Evolutionary conservation across 2,329 filamentous ascomycete species (phyloP).

Genomic region (Claviceps digitariae): DNA sequence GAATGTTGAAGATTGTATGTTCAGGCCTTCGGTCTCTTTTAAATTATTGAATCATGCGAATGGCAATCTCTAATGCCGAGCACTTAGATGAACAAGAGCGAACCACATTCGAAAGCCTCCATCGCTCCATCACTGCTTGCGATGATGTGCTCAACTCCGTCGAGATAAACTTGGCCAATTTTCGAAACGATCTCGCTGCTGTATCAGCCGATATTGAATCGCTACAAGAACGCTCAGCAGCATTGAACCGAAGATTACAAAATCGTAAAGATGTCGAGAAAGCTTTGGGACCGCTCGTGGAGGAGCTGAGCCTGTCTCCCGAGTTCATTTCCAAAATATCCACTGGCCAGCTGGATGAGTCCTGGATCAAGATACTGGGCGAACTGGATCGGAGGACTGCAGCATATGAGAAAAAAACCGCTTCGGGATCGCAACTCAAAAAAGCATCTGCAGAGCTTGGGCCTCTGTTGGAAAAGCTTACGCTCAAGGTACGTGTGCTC

Average conservation of each 20-base stretch:
- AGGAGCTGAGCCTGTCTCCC: slow-evolving; percentile 82
- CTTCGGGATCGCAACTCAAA: slow-evolving; percentile 44
- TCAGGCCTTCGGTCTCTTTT: not conserved
- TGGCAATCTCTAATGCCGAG: not conserved
- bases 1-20: slow-evolving; percentile 59
- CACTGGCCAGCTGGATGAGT: slow-evolving; percentile 79
- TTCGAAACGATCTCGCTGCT: slow-evolving; percentile 80
- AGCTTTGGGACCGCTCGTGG: slow-evolving; percentile 73
- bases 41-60: not conserved
- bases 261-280: slow-evolving; percentile 86
- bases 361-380: slow-evolving; percentile 69
- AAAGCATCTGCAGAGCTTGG: slow-evolving; percentile 75
- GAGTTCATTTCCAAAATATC: slow-evolving; percentile 71
- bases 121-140: slow-evolving; percentile 77
- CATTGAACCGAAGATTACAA: slow-evolving; percentile 71
- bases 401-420: slow-evolving; percentile 50
- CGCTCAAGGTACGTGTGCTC: slow-evolving; percentile 48
- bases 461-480: slow-evolving; percentile 73
- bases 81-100: slow-evolving; percentile 63
- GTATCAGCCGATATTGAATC: slow-evolving; percentile 95
- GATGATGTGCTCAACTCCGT: slow-evolving; percentile 90
- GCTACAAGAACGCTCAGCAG: slow-evolving; percentile 72
- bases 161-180: slow-evolving; percentile 81
- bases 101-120: slow-evolving; percentile 77
- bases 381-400: slow-evolving; percentile 72